Percentiles rank a stretch among this genome's conserved stretches.
Conservation (phyloP, 371 early-diverging fungal genomes). For the Actinomortierella wolfii region DNA sequence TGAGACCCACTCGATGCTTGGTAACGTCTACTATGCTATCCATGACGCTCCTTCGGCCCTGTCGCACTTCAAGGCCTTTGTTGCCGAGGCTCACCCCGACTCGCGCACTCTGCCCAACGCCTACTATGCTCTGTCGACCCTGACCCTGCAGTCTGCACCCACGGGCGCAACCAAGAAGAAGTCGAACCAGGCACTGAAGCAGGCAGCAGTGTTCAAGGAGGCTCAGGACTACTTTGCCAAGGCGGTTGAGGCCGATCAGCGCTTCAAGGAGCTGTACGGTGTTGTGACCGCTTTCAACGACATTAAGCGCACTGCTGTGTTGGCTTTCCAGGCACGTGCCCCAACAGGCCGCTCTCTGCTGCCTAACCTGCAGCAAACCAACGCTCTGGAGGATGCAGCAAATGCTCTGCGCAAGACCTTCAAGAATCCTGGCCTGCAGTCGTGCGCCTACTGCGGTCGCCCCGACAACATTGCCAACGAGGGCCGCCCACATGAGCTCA, state of each 20-base stretch:
- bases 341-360: slow-evolving; percentile 17
- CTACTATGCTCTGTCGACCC: slow-evolving; percentile 58
- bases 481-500: slow-evolving; percentile 22
- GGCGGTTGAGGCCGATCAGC: slow-evolving; percentile 59
- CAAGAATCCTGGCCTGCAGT: slow-evolving; percentile 39
- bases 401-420: slow-evolving; percentile 39
- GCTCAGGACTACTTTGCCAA: slow-evolving; percentile 55
- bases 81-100: slow-evolving; percentile 61
- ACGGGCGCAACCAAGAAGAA: slow-evolving; percentile 51
- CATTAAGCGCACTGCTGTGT: slow-evolving; percentile 60
- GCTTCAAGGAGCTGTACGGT: slow-evolving; percentile 63
- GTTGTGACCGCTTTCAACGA: slow-evolving; percentile 60
- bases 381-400: slow-evolving; percentile 40
- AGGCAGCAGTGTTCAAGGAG: slow-evolving; percentile 49
- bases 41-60: slow-evolving; percentile 62
- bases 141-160: slow-evolving; percentile 48
- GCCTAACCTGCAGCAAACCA: slow-evolving; percentile 20
- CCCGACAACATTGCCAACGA: slow-evolving; percentile 55
- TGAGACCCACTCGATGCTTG: slow-evolving; percentile 61
- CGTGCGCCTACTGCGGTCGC: slow-evolving; percentile 62
- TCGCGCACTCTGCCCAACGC: slow-evolving; percentile 63
- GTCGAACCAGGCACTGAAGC: slow-evolving; percentile 50
- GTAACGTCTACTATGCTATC: slow-evolving; percentile 58
- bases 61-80: slow-evolving; percentile 58
- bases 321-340: slow-evolving; percentile 48